Percentiles rank a stretch among this genome's conserved stretches.
Evolutionary conservation across 1,284 basidiomycete genomes (phyloP).

Genomic region (Sporisorium scitamineum): DNA sequence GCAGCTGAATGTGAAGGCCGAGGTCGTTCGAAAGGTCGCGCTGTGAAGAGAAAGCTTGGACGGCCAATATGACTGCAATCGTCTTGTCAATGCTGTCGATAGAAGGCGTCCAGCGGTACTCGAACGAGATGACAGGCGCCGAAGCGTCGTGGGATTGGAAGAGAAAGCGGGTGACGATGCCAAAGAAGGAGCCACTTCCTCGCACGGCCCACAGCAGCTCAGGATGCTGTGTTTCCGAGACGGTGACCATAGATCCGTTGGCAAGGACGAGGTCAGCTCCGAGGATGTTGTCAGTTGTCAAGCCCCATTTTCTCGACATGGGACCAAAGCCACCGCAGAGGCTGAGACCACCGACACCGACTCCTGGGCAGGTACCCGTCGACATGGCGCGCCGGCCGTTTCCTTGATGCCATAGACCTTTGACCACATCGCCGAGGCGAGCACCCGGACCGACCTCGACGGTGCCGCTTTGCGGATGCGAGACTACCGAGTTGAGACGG

Average conservation of each 20-base stretch:
- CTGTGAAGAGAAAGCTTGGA: conserved; percentile 48
- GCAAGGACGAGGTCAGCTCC: conserved; percentile 69
- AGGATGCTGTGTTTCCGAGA: conserved; percentile 36
- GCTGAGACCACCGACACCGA: conserved; percentile 68
- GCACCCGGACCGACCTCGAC: conserved; percentile 65
- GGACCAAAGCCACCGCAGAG: conserved; percentile 67
- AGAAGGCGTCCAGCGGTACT: conserved; percentile 52
- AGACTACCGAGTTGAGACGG: conserved; percentile 54
- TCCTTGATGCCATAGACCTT: conserved; percentile 58
- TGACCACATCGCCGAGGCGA: conserved; percentile 69
- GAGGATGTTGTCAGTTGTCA: conserved; percentile 66
- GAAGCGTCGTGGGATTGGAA: conserved; percentile 61
- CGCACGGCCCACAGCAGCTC: conserved; percentile 64
- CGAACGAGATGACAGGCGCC: conserved; percentile 42
- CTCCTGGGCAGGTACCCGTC: conserved; percentile 68
- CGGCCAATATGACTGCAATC: conserved; percentile 38
- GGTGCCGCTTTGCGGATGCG: conserved; percentile 34
- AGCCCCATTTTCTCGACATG: conserved; percentile 66
- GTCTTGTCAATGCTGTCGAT: conserved; percentile 20
- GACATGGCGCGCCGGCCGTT: conserved; percentile 61
- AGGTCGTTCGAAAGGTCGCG: conserved; percentile 34
- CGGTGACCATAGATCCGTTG: conserved; percentile 62
- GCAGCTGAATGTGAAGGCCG: conserved; percentile 59
- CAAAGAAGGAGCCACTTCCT: conserved; percentile 68
- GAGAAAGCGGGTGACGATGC: conserved; percentile 65